Percentiles rank a stretch among this genome's conserved stretches.
Evolutionary conservation across 2,329 filamentous ascomycete species (phyloP).

Genomic region (Ambrosiella xylebori): DNA sequence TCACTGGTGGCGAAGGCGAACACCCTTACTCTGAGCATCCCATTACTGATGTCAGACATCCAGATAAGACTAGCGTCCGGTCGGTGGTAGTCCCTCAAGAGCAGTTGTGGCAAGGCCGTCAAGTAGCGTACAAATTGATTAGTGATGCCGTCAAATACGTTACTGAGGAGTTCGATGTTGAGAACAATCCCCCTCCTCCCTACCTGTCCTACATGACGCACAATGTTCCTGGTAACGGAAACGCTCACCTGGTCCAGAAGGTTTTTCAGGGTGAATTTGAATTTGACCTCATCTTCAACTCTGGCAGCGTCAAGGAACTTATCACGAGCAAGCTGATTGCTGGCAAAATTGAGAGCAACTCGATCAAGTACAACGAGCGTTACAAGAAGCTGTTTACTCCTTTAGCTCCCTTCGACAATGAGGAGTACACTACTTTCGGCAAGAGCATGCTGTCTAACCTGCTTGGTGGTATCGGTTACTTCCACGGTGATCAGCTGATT

Average conservation of each 20-base stretch:
- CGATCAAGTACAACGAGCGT: conserved; percentile 52
- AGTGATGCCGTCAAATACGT: conserved; percentile 33
- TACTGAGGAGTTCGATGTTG: conserved; percentile 30
- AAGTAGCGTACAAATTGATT: conserved; percentile 36
- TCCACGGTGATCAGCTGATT: conserved; percentile 73
- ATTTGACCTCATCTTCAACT: conserved; percentile 74
- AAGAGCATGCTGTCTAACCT: conserved; percentile 89
- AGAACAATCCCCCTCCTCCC: conserved; percentile 62
- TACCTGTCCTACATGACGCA: conserved; percentile 69
- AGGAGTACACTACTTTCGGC: conserved; percentile 62
- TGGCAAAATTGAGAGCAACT: conserved; percentile 47
- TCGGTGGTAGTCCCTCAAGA: conserved; percentile 51
- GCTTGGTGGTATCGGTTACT: conserved; percentile 86
- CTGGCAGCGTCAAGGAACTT: conserved; percentile 45
- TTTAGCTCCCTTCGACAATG: conserved; percentile 55
- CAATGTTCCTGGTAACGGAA: conserved; percentile 53
- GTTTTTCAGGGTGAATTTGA: conserved; percentile 79
- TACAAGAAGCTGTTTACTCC: conserved; percentile 56
- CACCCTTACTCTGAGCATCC: conserved; percentile 48
- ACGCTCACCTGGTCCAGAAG: conserved; percentile 79
- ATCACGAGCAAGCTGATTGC: conserved; percentile 47
- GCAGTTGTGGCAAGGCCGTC: conserved; percentile 71
- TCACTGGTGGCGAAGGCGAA: conserved; percentile 53
- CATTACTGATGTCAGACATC: conserved; percentile 48
- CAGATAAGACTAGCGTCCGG: conserved; percentile 59